Conservation (phyloP, 2,329 filamentous ascomycete species). For the Botrytis pseudocinerea region DNA sequence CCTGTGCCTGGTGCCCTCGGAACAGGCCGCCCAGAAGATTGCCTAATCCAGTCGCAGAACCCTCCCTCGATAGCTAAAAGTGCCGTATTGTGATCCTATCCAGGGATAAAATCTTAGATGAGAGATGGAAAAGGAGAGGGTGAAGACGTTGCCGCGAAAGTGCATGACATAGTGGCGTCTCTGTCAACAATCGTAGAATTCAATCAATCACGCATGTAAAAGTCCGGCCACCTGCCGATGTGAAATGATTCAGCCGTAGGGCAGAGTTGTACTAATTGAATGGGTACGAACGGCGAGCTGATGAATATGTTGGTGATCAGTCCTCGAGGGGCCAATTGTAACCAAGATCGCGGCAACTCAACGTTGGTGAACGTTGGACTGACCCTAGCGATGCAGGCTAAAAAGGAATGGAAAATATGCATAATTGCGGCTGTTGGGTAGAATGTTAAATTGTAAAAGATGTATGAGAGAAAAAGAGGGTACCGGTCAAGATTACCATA, state of each 20-base stretch:
- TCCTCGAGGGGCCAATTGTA: constrained; percentile 25
- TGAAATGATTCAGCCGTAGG: constrained; percentile 24
- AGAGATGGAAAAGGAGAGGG: neutral
- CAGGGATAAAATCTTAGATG: neutral
- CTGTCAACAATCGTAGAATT: constrained; percentile 24
- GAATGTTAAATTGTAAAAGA: neutral
- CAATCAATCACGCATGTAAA: constrained; percentile 25
- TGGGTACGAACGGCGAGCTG: constrained; percentile 22
- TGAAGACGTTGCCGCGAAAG: constrained; percentile 22
- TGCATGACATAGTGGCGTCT: constrained; percentile 24
- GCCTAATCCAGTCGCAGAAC: neutral
- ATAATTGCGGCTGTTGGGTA: constrained; percentile 17
- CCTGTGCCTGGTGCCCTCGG: neutral
- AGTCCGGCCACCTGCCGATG: constrained; percentile 23
- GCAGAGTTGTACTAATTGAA: constrained; percentile 24
- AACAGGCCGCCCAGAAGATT: constrained; percentile 4
- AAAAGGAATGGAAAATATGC: constrained; percentile 14
- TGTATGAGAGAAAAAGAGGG: neutral
- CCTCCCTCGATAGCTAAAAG: neutral
- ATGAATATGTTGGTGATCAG: constrained; percentile 23
- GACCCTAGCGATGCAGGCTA: constrained; percentile 15
- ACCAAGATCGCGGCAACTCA: constrained; percentile 29
- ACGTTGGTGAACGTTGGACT: constrained; percentile 26
- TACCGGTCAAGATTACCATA: neutral
- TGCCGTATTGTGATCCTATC: neutral